Evolutionary conservation across 495 filamentous ascomycete genomes (phyloP), one percentile per base, ranked within the genome.

Genomic region (Bombardia bombarda): DNA sequence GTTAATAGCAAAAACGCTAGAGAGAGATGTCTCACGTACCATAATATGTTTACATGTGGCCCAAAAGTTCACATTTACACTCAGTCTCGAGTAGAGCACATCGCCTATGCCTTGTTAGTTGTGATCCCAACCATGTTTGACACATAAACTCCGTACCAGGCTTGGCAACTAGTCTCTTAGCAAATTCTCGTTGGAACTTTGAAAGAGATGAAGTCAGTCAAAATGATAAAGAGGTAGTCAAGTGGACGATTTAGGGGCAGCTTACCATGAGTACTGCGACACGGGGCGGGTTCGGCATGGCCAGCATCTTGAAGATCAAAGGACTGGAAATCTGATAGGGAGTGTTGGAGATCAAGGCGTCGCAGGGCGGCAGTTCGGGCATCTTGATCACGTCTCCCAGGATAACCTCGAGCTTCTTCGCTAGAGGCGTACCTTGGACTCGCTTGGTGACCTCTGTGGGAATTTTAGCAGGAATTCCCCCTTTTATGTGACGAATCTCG

Each of bases 41-140:
- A 90, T 84, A 52, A 93, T 82, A 56, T 94, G 87, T 34, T 80
- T 79, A 30, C 89, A 80, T 47, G 82, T 85, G 13, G 89, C 83
- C 83, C 86, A 95, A 76, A 96, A 95, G 60, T 96, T 92, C 19
- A 85, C 87, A 50, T 97, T 97, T 22, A 92, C 90, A 7, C 75
- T 82, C 23, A 96, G 75, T 10, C 90, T 77, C 48, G 82, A 85
- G 65, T 95, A 97, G 14, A 96, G 79, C 24, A 85, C 72, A 52
- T 95, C 88, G 7, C 80, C 81, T 46, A 58, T 58, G 39, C 17
- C 7, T 22, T n/a, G n/a, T n/a, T n/a, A n/a, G n/a, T n/a, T n/a
- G n/a, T n/a, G n/a, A n/a, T n/a, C n/a, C n/a, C n/a, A n/a, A n/a
- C n/a, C n/a, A n/a, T n/a, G n/a, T n/a, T n/a, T n/a, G n/a, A n/a